phyloP scores from a whole-genome alignment of 1,139 yeast species.

The Pichia sp. region DNA sequence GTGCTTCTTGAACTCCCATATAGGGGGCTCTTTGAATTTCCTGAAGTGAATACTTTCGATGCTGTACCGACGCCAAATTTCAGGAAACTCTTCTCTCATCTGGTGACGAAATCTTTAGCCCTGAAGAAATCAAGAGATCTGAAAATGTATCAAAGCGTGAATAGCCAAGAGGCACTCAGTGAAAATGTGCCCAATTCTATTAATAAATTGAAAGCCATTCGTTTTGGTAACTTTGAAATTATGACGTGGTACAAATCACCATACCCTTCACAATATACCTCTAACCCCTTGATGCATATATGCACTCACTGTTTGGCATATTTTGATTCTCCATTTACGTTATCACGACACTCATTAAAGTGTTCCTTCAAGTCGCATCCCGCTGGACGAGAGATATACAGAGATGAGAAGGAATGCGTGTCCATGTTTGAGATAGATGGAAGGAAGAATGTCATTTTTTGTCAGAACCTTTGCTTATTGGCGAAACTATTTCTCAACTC shows the following conservation, averaged over 20 bases:
- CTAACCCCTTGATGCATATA: conserved; percentile 54
- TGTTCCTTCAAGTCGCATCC: conserved; percentile 65
- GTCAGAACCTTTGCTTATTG: conserved; percentile 82
- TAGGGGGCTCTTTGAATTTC: conserved; percentile 52
- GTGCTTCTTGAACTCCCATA: conserved; percentile 46
- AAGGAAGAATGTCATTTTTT: conserved; percentile 67
- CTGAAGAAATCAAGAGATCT: neutral
- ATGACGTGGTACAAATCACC: conserved; percentile 94
- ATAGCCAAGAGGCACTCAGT: conserved; percentile 19
- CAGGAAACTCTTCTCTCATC: conserved; percentile 38
- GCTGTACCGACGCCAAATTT: conserved; percentile 55
- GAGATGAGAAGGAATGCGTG: conserved; percentile 40
- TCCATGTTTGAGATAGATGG: conserved; percentile 94
- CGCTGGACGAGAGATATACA: conserved; percentile 87
- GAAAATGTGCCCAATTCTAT: conserved; percentile 16
- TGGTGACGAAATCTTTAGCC: conserved; percentile 25
- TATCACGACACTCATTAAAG: conserved; percentile 64
- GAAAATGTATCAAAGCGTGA: conserved; percentile 10
- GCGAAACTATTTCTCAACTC: conserved; percentile 88
- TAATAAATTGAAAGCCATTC: conserved; percentile 36
- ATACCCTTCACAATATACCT: conserved; percentile 80
- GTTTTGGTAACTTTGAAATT: conserved; percentile 64
- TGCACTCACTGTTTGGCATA: conserved; percentile 86
- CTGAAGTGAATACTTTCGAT: conserved; percentile 52
- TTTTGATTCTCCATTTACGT: conserved; percentile 62